These are phyloP conservation scores for Suillus discolor DNA, from an alignment of 768 basidiomycete genomes.

Conservation along the genomic window DNA sequence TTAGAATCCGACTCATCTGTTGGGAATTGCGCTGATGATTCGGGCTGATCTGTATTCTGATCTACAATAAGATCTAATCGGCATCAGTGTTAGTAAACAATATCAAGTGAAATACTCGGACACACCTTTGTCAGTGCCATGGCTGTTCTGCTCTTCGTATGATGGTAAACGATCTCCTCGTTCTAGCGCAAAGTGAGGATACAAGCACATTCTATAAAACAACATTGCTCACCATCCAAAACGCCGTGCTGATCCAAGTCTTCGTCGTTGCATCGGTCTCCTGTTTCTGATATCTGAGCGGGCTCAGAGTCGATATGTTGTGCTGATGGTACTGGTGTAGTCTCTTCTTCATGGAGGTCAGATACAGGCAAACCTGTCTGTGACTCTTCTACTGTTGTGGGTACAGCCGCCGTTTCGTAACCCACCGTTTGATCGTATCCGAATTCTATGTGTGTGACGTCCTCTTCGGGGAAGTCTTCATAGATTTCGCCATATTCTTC, in stretches of 20 bases:
- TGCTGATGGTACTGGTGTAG: slow-evolving; percentile 18
- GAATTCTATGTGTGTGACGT: slow-evolving; percentile 16
- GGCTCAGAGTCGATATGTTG: slow-evolving; percentile 15
- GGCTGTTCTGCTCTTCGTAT: background rate
- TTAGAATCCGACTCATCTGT: slow-evolving; percentile 33
- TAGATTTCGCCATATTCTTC: slow-evolving; percentile 40
- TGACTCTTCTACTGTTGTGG: slow-evolving; percentile 21
- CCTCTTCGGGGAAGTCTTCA: slow-evolving; percentile 36
- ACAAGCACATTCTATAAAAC: background rate
- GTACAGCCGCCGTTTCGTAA: slow-evolving; percentile 24
- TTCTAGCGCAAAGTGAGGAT: background rate
- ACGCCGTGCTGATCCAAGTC: too few species aligned
- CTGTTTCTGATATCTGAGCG: background rate
- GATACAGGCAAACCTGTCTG: slow-evolving; percentile 13
- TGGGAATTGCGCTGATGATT: slow-evolving; percentile 5
- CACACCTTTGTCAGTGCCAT: slow-evolving; percentile 5
- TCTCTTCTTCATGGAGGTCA: slow-evolving; percentile 19
- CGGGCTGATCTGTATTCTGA: background rate
- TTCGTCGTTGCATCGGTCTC: background rate
- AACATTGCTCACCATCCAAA: background rate
- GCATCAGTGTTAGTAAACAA: background rate
- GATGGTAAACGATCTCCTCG: background rate
- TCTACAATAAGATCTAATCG: background rate
- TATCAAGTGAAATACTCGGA: background rate
- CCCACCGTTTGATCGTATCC: slow-evolving; percentile 23